A percentile compares a stretch with the other conserved stretches of the same genome.
Conservation (phyloP, 441 rosid species). For the Biscutella laevigata region DNA sequence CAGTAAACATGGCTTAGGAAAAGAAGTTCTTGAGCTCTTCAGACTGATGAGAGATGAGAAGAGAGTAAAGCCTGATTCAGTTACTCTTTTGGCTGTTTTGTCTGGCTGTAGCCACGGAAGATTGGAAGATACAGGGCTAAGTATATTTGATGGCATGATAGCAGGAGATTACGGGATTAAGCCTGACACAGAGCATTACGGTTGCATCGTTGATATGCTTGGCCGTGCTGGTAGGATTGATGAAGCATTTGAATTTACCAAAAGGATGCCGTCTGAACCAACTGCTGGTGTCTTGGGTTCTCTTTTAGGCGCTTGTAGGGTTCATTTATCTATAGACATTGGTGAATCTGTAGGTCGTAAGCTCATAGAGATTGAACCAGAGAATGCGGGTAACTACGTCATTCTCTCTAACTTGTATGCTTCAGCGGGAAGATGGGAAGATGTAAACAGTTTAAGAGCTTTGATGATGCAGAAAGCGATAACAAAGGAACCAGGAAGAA, state of each 20-base stretch:
- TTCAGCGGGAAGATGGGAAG: constrained; percentile 59
- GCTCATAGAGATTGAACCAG: constrained; percentile 55
- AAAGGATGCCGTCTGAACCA: constrained; percentile 49
- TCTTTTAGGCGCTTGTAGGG: constrained; percentile 60
- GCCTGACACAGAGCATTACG: constrained; percentile 54
- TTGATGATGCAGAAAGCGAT: constrained; percentile 53
- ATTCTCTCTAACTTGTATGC: constrained; percentile 63
- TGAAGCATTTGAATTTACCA: constrained; percentile 42
- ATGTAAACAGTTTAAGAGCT: constrained; percentile 42
- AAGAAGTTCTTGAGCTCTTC: constrained; percentile 46
- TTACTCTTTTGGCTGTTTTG: constrained; percentile 54
- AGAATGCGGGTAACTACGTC: constrained; percentile 57
- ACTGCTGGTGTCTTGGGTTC: constrained; percentile 57
- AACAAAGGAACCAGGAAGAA: constrained; percentile 56
- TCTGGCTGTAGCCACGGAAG: constrained; percentile 72
- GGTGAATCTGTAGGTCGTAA: constrained; percentile 45
- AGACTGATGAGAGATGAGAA: constrained; percentile 41
- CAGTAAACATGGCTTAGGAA: constrained; percentile 56
- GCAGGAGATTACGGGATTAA: constrained; percentile 30
- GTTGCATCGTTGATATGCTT: constrained; percentile 56
- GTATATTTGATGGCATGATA: constrained; percentile 37
- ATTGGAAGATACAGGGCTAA: constrained; percentile 49
- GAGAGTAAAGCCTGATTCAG: constrained; percentile 42
- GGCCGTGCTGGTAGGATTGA: constrained; percentile 60
- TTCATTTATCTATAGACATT: constrained; percentile 45